Conservation (phyloP, 768 basidiomycete species). For the Infundibulicybe gibba region DNA sequence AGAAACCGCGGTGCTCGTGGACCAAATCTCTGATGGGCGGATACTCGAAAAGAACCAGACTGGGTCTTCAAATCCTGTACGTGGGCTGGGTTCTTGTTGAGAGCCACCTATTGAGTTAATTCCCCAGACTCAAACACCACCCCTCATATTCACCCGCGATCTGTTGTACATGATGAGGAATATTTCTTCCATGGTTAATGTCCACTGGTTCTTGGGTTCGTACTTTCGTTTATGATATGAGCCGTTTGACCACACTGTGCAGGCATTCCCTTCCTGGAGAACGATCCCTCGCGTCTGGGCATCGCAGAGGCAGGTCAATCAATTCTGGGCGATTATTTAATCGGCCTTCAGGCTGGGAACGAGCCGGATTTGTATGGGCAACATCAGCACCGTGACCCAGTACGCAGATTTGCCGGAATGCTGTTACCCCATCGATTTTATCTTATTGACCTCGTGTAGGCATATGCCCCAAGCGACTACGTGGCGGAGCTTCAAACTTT, state of each 20-base stretch:
- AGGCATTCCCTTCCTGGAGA: conserved; percentile 66
- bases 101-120: background rate
- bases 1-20: conserved; percentile 55
- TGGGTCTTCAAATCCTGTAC: conserved; percentile 12
- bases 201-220: conserved; percentile 63
- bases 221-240: background rate
- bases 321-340: conserved; percentile 60
- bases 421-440: background rate
- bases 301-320: conserved; percentile 57
- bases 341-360: conserved; percentile 73
- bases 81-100: background rate
- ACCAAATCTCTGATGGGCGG: conserved; percentile 40
- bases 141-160: conserved; percentile 60
- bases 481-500: conserved; percentile 50
- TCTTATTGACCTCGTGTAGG: conserved; percentile 1
- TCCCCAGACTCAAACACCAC: conserved; percentile 57
- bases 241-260: background rate
- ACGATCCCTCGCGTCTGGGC: conserved; percentile 42
- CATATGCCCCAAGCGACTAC: conserved; percentile 45
- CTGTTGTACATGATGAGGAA: conserved; percentile 64
- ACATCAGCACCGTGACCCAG: background rate
- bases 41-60: conserved; percentile 16
- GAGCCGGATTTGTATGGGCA: conserved; percentile 69
- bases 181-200: conserved; percentile 52
- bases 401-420: background rate